phyloP scores from a whole-genome alignment of 352 stramenopile genomes.

The Saprolegnia diclina region DNA sequence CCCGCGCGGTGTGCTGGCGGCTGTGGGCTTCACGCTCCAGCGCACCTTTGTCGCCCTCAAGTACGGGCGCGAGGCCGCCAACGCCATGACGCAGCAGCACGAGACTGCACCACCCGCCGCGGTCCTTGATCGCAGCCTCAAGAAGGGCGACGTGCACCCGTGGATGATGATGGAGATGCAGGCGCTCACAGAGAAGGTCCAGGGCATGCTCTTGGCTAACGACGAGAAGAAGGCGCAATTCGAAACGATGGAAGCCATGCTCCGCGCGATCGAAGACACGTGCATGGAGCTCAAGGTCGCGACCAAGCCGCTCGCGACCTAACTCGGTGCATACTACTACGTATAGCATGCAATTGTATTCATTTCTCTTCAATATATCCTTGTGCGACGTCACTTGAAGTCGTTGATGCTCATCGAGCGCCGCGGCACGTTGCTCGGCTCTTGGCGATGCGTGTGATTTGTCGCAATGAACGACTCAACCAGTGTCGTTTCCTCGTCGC shows the following conservation, averaged over 20 bases:
- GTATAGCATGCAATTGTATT: background rate
- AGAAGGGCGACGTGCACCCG: constrained; percentile 34
- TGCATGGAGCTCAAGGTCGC: constrained; percentile 50
- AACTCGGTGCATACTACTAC: background rate
- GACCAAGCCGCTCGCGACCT: background rate
- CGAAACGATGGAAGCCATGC: constrained; percentile 51
- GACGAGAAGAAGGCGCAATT: constrained; percentile 50
- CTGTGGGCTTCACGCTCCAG: constrained; percentile 32
- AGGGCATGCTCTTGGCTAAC: constrained; percentile 47
- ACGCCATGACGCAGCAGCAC: constrained; percentile 46
- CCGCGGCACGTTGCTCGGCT: constrained; percentile 9
- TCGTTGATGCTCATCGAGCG: constrained; percentile 12
- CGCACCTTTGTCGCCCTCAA: constrained; percentile 37
- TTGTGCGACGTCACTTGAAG: background rate
- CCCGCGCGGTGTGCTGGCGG: constrained; percentile 38
- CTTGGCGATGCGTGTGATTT: constrained; percentile 31
- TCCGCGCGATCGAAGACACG: constrained; percentile 57
- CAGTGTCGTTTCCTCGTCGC: constrained; percentile 74
- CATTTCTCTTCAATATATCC: background rate
- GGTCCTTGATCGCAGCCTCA: constrained; percentile 5
- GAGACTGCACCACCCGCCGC: constrained; percentile 29
- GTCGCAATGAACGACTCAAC: constrained; percentile 81
- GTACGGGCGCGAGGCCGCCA: constrained; percentile 32
- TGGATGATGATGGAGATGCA: constrained; percentile 28
- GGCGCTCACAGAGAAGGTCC: constrained; percentile 42